Base-by-base conservation (phyloP, 2,329 filamentous ascomycete genomes). In the Aspergillus sp. region DNA sequence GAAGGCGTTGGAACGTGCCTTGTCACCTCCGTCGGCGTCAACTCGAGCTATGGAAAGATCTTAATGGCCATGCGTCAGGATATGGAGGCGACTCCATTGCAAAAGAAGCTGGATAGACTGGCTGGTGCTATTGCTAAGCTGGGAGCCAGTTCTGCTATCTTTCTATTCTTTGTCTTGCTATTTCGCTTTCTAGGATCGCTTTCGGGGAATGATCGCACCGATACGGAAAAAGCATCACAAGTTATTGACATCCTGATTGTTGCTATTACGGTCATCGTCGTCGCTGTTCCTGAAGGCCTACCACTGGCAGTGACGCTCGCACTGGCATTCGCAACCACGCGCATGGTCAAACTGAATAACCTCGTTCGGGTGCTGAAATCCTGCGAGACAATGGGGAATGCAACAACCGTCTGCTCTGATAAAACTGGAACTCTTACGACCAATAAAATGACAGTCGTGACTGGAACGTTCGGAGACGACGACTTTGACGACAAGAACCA, bases 121-220 rank as follows among this genome's bases (percentile, higher is more conserved):
- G 89, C 89, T 4, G 88, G 89, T 64, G 88, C 90, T 65, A 90
- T 93, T 64, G 86, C 86, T 15, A 88, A 88, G 68, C 79, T 89
- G 27, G 86, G 86, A 73, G 83, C 49, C 0, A 70, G 69, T 50
- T 77, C 83, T 56, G 89, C 91, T 45, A 89, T 89, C 61, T 79
- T 93, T 8, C 80, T 96, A 47, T 96, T 96, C 73, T 80, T 93
- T 51, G 89, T 96, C 44, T 82, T 96, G 9, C 86, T 96, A 67
- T 92, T 96, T 77, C 84, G 90, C 66, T 96, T 96, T 71, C 79
- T 92, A 5, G 90, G 86, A 48, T 77, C 83, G 5, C 81, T 96
- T 3, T 81, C 73, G 54, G 76, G 69, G 6, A 79, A 82, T 73
- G 75, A 2, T 80, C 82, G 0, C 80, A 89, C 2, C 84, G 89